Evolutionary conservation across 2,329 filamentous ascomycete genomes (phyloP).

Genomic region (Diaporthe ampelina): DNA sequence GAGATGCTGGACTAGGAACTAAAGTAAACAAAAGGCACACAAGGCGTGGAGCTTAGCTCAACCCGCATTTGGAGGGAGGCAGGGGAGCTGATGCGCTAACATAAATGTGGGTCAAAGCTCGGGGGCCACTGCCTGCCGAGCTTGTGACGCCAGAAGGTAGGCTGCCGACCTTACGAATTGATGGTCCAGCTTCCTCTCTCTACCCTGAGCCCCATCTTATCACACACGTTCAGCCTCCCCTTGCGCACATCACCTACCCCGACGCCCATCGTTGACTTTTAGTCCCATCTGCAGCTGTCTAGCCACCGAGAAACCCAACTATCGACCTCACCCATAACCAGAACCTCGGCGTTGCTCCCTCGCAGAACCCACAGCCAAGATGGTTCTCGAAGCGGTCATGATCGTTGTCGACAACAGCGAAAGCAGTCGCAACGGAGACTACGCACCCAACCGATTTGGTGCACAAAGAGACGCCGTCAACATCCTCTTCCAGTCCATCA

Average conservation of each 20-base stretch:
- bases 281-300: constrained; percentile 23
- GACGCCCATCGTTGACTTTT: constrained; percentile 19
- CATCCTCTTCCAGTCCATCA: constrained; percentile 96
- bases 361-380: constrained; percentile 66
- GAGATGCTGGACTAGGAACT: constrained; percentile 27
- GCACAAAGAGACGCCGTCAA: constrained; percentile 96
- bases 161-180: constrained; percentile 44
- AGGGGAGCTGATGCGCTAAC: constrained; percentile 23
- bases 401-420: constrained; percentile 99
- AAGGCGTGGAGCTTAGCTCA: constrained; percentile 31
- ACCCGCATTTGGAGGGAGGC: neutral
- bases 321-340: constrained; percentile 42
- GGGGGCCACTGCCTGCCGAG: constrained; percentile 33
- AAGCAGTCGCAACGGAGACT: constrained; percentile 96
- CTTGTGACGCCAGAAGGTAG: constrained; percentile 40
- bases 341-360: constrained; percentile 44
- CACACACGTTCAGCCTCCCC: constrained; percentile 22
- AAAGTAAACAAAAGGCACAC: constrained; percentile 45
- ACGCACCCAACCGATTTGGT: constrained; percentile 92
- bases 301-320: neutral
- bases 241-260: constrained; percentile 31
- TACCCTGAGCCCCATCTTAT: constrained; percentile 22
- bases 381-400: constrained; percentile 99
- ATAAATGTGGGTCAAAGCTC: neutral
- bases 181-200: constrained; percentile 29